Evolutionary conservation across 176 grass and related monocot species (phyloP).

Genomic region (Phoenix dactylifera): DNA sequence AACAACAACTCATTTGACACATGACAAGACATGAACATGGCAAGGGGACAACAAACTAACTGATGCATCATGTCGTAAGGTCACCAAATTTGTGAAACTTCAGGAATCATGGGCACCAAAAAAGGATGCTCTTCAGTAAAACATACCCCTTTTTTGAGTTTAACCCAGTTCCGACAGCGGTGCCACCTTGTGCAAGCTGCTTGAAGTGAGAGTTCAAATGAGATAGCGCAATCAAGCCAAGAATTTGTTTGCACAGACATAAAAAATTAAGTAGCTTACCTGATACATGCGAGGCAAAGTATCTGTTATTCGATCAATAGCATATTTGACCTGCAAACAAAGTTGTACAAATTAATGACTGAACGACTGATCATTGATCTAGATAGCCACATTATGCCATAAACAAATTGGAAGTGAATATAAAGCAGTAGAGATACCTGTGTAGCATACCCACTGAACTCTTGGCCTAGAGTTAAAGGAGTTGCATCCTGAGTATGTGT

Average conservation of each 20-base stretch:
- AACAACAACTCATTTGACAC: too few species aligned
- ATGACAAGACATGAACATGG: too few species aligned
- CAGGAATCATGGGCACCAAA: too few species aligned
- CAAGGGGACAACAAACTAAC: too few species aligned
- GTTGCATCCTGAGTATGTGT: conserved; percentile 99
- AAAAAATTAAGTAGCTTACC: conserved; percentile 41
- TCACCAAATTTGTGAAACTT: too few species aligned
- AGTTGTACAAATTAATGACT: background rate
- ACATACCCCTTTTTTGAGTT: conserved; percentile 94
- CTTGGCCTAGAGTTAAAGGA: conserved; percentile 93
- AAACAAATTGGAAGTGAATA: too few species aligned
- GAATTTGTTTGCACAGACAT: background rate
- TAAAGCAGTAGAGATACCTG: conserved; percentile 31
- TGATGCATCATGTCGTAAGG: too few species aligned
- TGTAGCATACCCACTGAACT: conserved; percentile 89
- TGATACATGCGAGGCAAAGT: conserved; percentile 87
- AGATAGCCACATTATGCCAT: too few species aligned
- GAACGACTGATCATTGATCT: too few species aligned
- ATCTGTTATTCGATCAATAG: conserved; percentile 60
- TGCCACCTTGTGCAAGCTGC: conserved; percentile 99
- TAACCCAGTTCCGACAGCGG: conserved; percentile 94
- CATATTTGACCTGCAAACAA: conserved; percentile 75
- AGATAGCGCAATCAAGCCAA: background rate
- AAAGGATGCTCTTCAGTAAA: background rate
- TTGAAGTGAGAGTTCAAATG: conserved; percentile 15